phyloP scores from a whole-genome alignment of 768 basidiomycete species.

The Mycena epipterygia region DNA sequence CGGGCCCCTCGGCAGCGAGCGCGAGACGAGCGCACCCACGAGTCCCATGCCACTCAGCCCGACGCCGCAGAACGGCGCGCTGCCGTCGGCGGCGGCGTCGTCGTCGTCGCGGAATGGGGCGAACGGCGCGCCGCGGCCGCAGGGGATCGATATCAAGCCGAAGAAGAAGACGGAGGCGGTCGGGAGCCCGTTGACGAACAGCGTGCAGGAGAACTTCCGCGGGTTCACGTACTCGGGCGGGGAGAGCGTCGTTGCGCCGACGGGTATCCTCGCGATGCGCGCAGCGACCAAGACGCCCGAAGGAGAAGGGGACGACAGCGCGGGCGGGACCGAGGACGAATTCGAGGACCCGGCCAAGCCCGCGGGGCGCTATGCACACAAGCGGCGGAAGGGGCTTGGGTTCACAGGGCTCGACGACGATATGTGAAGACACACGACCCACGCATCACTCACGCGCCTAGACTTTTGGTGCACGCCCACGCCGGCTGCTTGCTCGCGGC shows the following conservation, averaged over 20 bases:
- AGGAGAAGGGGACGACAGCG: slow-evolving; percentile 62
- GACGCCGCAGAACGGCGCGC: slow-evolving; percentile 31
- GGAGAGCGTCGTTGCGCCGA: slow-evolving; percentile 69
- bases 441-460: slow-evolving; percentile 10
- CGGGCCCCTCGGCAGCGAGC: slow-evolving; percentile 81
- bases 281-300: slow-evolving; percentile 39
- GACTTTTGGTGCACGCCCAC: slow-evolving; percentile 5
- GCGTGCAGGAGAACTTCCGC: slow-evolving; percentile 96
- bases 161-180: slow-evolving; percentile 59
- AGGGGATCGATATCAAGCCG: slow-evolving; percentile 68
- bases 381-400: slow-evolving; percentile 61
- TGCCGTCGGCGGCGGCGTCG: slow-evolving; percentile 1
- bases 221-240: slow-evolving; percentile 93
- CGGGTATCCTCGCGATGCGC: slow-evolving; percentile 52
- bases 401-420: slow-evolving; percentile 58
- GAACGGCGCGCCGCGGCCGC: slow-evolving; percentile 39
- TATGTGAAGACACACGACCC: slow-evolving; percentile 30
- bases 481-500: not conserved
- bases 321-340: slow-evolving; percentile 80
- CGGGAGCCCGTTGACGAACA: slow-evolving; percentile 86
- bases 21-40: slow-evolving; percentile 22
- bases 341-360: slow-evolving; percentile 73
- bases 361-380: slow-evolving; percentile 79
- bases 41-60: slow-evolving; percentile 38
- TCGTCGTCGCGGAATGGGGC: slow-evolving; percentile 32